A percentile compares a stretch with the other conserved stretches of the same genome.
Evolutionary conservation across 768 basidiomycete genomes (phyloP).

Genomic region (Mycena indigotica): DNA sequence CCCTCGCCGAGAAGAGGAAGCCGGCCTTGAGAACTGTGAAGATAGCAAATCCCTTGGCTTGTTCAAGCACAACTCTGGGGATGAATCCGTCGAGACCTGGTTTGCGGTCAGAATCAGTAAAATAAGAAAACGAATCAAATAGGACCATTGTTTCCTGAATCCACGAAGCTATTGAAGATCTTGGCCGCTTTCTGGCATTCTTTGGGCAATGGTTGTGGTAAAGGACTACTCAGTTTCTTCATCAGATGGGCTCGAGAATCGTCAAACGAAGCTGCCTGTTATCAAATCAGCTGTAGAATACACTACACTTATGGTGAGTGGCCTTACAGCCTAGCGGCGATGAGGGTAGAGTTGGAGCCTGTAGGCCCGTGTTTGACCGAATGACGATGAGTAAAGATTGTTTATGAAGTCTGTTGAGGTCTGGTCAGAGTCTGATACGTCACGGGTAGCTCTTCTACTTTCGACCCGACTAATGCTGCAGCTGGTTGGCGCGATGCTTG

Average conservation of each 20-base stretch:
- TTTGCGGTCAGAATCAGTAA: not conserved
- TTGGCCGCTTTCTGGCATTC: slow-evolving; percentile 88
- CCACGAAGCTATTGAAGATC: slow-evolving; percentile 86
- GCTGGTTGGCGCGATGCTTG: no score
- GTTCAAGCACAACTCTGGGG: slow-evolving; percentile 50
- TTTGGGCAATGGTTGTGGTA: slow-evolving; percentile 67
- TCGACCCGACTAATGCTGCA: no score
- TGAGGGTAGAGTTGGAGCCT: no score
- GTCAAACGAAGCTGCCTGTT: not conserved
- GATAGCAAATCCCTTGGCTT: slow-evolving; percentile 80
- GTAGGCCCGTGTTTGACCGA: no score
- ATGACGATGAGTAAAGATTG: no score
- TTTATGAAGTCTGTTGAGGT: no score
- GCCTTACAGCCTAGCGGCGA: no score
- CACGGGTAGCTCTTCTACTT: no score
- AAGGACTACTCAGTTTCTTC: slow-evolving; percentile 46
- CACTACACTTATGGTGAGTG: no score
- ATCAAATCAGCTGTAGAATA: no score
- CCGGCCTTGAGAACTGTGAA: slow-evolving; percentile 86
- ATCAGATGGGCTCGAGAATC: no score
- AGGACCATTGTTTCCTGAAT: slow-evolving; percentile 65
- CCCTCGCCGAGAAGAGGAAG: slow-evolving; percentile 74
- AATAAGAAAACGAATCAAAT: not conserved
- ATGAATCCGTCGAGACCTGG: slow-evolving; percentile 75
- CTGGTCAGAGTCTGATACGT: no score